A percentile compares a stretch with the other conserved stretches of the same genome.
Conservation (phyloP, 495 filamentous ascomycete species). For the Pyrenula massariospora region DNA sequence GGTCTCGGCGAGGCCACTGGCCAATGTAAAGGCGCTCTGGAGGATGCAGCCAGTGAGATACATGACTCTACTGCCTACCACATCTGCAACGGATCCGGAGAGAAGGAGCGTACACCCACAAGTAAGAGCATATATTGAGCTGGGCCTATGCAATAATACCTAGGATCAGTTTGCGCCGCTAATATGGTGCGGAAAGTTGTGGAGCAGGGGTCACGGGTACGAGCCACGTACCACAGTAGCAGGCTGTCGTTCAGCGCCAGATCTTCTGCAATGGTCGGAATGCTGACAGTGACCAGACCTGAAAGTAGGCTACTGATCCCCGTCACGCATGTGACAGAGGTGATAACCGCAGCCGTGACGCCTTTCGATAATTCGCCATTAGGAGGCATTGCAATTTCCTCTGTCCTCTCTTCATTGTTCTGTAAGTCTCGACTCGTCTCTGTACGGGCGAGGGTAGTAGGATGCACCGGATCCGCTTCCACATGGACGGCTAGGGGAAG, state of each 20-base stretch:
- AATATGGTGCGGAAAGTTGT: no score
- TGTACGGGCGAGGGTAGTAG: not conserved
- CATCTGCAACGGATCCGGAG: conserved; percentile 38
- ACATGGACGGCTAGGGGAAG: not conserved
- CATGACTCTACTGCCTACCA: conserved; percentile 32
- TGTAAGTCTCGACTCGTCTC: not conserved
- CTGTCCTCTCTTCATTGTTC: not conserved
- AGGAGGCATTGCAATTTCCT: not conserved
- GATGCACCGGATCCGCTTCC: not conserved
- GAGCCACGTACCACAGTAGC: conserved; percentile 29
- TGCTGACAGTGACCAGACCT: conserved; percentile 25
- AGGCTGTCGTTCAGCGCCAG: conserved; percentile 23
- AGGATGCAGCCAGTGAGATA: conserved; percentile 32
- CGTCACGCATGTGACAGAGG: not conserved
- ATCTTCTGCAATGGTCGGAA: conserved; percentile 37
- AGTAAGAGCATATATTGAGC: conserved; percentile 30
- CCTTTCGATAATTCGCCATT: not conserved
- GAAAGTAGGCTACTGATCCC: not conserved
- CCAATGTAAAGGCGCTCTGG: conserved; percentile 28
- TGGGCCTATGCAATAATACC: conserved; percentile 19
- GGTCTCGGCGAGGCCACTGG: conserved; percentile 27
- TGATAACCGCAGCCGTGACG: not conserved
- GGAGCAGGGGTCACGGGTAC: not conserved
- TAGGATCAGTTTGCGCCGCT: not conserved
- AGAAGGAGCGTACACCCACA: conserved; percentile 33